Conservation (phyloP, 2,329 filamentous ascomycete genomes). For the Xenoacremonium recifei region DNA sequence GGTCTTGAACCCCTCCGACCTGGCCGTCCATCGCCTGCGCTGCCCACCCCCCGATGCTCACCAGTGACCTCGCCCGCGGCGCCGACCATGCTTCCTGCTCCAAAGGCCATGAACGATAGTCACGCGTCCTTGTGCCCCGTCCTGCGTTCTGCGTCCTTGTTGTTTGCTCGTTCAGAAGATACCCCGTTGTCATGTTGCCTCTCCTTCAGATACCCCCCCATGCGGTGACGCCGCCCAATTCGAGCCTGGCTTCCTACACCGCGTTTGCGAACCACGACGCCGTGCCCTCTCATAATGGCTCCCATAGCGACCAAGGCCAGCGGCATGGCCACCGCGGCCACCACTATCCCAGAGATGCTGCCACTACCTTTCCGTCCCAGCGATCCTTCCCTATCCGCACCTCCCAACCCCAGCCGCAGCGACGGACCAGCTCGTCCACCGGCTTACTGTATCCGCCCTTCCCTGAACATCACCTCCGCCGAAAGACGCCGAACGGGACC, state of each 20-base stretch:
- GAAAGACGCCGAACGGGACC: conserved; percentile 94
- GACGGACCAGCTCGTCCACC: conserved; percentile 14
- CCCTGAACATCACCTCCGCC: conserved; percentile 75
- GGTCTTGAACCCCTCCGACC: neutral
- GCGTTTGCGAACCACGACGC: conserved; percentile 16
- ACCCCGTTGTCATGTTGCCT: conserved; percentile 44
- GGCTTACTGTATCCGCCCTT: conserved; percentile 26
- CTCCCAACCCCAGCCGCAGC: conserved; percentile 26
- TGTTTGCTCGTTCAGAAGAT: conserved; percentile 20
- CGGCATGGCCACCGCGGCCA: too few relatives aligned
- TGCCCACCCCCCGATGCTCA: conserved; percentile 4
- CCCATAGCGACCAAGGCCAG: too few relatives aligned
- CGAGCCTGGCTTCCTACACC: conserved; percentile 37
- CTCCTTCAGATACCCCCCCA: conserved; percentile 51
- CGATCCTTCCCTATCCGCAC: conserved; percentile 33
- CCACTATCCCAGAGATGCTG: conserved; percentile 28
- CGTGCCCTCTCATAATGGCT: too few relatives aligned
- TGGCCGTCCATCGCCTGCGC: neutral
- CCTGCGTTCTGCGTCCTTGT: conserved; percentile 14
- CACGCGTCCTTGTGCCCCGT: conserved; percentile 26
- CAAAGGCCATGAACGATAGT: conserved; percentile 42
- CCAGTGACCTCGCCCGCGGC: conserved; percentile 15
- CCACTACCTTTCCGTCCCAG: conserved; percentile 19
- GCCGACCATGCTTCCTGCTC: conserved; percentile 37
- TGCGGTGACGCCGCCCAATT: conserved; percentile 44